These are phyloP conservation scores for Solanum raphanifolium DNA, from an alignment of 257 asterid species.

Conservation along the genomic window DNA sequence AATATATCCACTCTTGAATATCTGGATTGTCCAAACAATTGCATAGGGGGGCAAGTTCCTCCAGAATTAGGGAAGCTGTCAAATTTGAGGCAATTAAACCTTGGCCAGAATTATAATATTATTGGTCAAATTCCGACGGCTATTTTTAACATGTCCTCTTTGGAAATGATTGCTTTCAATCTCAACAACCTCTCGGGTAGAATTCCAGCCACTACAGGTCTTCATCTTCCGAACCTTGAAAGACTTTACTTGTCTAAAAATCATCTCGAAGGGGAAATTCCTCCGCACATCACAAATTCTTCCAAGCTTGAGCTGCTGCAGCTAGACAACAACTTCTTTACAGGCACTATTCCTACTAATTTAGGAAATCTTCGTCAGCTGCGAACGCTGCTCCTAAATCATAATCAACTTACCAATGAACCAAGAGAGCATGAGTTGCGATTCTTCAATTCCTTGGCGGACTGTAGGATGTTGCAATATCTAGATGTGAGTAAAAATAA, in stretches of 20 bases:
- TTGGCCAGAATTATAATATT: too few species aligned
- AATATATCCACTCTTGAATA: neutral
- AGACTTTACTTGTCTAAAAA: fast-evolving
- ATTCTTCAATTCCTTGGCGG: neutral
- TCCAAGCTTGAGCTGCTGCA: fast-evolving
- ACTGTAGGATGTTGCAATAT: neutral
- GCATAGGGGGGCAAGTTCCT: neutral
- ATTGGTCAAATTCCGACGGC: neutral
- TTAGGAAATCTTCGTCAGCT: neutral
- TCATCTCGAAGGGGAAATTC: neutral
- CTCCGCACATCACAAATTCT: fast-evolving
- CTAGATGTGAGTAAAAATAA: fast-evolving
- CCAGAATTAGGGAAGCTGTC: neutral
- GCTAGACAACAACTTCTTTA: fast-evolving
- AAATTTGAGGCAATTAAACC: neutral
- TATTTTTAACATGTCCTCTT: neutral
- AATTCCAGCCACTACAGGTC: neutral
- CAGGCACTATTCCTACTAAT: neutral
- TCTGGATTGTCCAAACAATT: neutral
- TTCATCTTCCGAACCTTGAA: neutral
- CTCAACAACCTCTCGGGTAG: neutral
- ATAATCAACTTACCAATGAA: neutral
- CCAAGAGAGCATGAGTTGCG: neutral
- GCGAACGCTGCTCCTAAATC: fast-evolving
- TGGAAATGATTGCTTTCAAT: neutral